Percentiles rank a stretch among this genome's conserved stretches.
phyloP scores from a whole-genome alignment of 1,284 basidiomycete genomes.

The Microbotryomycetes sp. region DNA sequence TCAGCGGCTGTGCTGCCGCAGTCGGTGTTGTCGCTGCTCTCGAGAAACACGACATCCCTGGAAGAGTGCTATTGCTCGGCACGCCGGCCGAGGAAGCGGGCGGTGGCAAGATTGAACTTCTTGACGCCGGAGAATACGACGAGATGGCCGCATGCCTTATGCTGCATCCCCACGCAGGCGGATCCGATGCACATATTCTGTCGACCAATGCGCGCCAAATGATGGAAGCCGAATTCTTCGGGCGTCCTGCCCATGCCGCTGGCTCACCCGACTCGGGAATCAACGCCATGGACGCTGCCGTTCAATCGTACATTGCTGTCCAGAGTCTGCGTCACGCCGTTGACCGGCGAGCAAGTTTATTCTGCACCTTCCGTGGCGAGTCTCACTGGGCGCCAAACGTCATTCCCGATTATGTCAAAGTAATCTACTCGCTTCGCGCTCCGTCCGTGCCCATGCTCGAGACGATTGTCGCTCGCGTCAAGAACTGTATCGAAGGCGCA shows the following conservation, averaged over 20 bases:
- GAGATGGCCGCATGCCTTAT: slow-evolving; percentile 71
- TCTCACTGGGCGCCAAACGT: slow-evolving; percentile 27
- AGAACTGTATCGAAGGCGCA: slow-evolving; percentile 49
- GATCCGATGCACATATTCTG: slow-evolving; percentile 30
- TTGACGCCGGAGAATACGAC: slow-evolving; percentile 64
- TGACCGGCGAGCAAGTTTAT: slow-evolving; percentile 40
- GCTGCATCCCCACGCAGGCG: slow-evolving; percentile 39
- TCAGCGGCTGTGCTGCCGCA: slow-evolving; percentile 67
- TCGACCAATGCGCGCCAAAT: slow-evolving; percentile 3
- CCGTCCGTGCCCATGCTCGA: slow-evolving; percentile 35
- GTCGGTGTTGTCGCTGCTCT: slow-evolving; percentile 62
- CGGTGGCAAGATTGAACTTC: slow-evolving; percentile 64
- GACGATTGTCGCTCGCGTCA: slow-evolving; percentile 31
- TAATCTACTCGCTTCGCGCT: slow-evolving; percentile 32
- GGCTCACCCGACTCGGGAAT: slow-evolving; percentile 71
- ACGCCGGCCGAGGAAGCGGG: slow-evolving; percentile 81
- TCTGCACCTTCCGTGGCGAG: slow-evolving; percentile 19
- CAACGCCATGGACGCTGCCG: slow-evolving; percentile 77
- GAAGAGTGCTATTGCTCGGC: slow-evolving; percentile 68
- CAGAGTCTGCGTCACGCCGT: slow-evolving; percentile 62
- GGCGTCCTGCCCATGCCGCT: slow-evolving; percentile 60
- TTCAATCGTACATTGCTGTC: slow-evolving; percentile 66
- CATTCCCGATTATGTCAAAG: slow-evolving; percentile 39
- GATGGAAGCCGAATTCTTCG: slow-evolving; percentile 35
- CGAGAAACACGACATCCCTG: slow-evolving; percentile 55